Base-by-base conservation (phyloP, 129 eudicot species). In the Pittosporum tobira region DNA sequence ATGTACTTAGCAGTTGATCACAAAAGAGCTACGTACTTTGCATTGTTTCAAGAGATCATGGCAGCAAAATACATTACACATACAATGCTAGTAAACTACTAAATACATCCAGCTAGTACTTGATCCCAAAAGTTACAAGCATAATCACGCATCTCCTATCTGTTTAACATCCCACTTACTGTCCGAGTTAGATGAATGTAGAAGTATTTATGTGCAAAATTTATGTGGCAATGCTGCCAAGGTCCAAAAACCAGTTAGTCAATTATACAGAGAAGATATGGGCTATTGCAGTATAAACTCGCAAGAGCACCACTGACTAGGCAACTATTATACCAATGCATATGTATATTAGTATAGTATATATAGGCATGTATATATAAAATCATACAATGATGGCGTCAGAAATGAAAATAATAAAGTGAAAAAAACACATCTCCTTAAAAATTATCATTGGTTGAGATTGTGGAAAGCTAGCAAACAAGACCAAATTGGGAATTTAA, bases 401-500 rank as follows among this genome's bases (percentile, higher is more conserved):
- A 12, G 12, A 20, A 22, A 38, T 37, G 38, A 56, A 48, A n/a
- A 7, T 21, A 55, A 67, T 28, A 15, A 5, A n/a, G 8, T 7
- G 47, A 0, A 3, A 40, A 40, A 40, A 38, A 3, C n/a, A 5
- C 13, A 44, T 44, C 48, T 44, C 1, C 5, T 23, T 18, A 13
- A 29, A 63, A 64, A 48, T 42, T 37, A 65, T 25, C 12, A 62
- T 70, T 71, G 73, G 53, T 61, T 59, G 61, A 59, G 64, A 62
- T 57, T 71, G 63, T 49, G 75, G 75, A 18, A 59, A 73, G 57
- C 48, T 51, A 59, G 61, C 65, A 57, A 69, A 57, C 29, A 59
- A 72, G 78, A 75, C 74, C 65, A 74, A 67, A 63, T 18, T 48
- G 65, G 66, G 75, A 64, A 69, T 58, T 69, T 57, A 63, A 52